Percentiles rank a stretch among this genome's conserved stretches.
phyloP scores from a whole-genome alignment of 2,329 filamentous ascomycete genomes.

The Onygena corvina region DNA sequence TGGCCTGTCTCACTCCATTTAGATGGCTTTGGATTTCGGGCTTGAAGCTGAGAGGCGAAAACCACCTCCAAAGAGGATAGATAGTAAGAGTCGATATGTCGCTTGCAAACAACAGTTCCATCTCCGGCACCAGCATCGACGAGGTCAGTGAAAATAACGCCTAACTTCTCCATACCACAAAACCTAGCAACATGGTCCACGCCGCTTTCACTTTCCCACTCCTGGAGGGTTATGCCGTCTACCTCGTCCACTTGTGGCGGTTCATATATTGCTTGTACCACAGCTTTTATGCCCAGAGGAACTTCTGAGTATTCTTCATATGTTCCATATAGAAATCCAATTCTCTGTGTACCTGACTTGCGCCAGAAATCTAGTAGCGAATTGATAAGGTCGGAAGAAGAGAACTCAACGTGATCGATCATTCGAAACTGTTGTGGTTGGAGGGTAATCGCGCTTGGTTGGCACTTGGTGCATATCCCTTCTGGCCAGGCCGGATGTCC shows the following conservation, averaged over 20 bases:
- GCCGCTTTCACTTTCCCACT: conserved; percentile 75
- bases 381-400: conserved; percentile 71
- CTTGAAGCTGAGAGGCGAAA: conserved; percentile 79
- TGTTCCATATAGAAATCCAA: conserved; percentile 83
- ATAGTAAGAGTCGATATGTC: conserved; percentile 89
- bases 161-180: conserved; percentile 78
- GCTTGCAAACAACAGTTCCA: conserved; percentile 83
- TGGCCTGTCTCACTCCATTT: conserved; percentile 94
- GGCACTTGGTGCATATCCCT: conserved; percentile 95
- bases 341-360: conserved; percentile 67
- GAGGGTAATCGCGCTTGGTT: conserved; percentile 89
- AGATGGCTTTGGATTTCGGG: conserved; percentile 73
- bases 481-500: conserved; percentile 90
- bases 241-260: conserved; percentile 80
- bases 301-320: conserved; percentile 88
- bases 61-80: conserved; percentile 83
- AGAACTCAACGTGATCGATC: conserved; percentile 97
- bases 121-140: conserved; percentile 68
- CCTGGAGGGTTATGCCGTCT: conserved; percentile 72
- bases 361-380: conserved; percentile 88
- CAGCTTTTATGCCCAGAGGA: conserved; percentile 83
- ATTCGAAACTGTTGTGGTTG: conserved; percentile 90
- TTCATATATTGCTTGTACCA: conserved; percentile 95
- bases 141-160: conserved; percentile 90
- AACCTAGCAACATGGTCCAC: conserved; percentile 67